Evolutionary conservation across 306 rosid species (phyloP).

Genomic region (Comarum palustre): DNA sequence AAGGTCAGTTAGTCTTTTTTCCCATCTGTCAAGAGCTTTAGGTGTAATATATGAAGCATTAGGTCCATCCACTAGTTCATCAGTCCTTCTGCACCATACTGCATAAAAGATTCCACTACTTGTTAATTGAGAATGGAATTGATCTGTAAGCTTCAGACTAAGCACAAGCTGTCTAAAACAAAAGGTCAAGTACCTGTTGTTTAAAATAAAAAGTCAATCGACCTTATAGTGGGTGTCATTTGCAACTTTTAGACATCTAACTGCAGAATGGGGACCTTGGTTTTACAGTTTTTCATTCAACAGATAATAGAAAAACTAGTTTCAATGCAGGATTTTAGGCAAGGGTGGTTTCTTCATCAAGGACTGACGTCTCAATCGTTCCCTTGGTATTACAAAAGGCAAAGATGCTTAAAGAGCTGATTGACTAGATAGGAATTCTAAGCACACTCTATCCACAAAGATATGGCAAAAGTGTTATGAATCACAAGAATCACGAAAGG

Average conservation of each 20-base stretch:
- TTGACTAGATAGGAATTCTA: not conserved
- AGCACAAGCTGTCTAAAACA: not conserved
- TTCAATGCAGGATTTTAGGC: not conserved
- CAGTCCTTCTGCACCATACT: constrained; percentile 99
- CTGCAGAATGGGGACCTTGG: not conserved
- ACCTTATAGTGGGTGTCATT: not conserved
- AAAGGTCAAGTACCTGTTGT: not conserved
- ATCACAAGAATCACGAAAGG: not conserved
- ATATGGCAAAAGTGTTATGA: not conserved
- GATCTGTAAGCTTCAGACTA: not conserved
- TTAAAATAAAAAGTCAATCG: not conserved
- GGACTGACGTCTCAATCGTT: not conserved
- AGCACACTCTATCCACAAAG: not conserved
- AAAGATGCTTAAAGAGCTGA: constrained; percentile 1
- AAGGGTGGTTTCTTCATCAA: not conserved
- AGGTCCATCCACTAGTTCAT: constrained; percentile 94
- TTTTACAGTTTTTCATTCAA: not conserved
- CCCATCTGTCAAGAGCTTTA: constrained; percentile 93
- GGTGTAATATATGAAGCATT: constrained; percentile 94
- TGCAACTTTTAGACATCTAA: not conserved
- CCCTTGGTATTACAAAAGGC: not conserved
- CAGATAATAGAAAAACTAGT: not conserved
- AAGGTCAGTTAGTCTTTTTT: constrained; percentile 59
- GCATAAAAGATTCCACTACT: constrained; percentile 17
- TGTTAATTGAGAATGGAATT: not conserved